Percentiles rank a stretch among this genome's conserved stretches.
These are phyloP conservation scores for Tolypocladium cylindrosporum DNA, from an alignment of 2,329 filamentous ascomycete genomes.

Conservation along the genomic window DNA sequence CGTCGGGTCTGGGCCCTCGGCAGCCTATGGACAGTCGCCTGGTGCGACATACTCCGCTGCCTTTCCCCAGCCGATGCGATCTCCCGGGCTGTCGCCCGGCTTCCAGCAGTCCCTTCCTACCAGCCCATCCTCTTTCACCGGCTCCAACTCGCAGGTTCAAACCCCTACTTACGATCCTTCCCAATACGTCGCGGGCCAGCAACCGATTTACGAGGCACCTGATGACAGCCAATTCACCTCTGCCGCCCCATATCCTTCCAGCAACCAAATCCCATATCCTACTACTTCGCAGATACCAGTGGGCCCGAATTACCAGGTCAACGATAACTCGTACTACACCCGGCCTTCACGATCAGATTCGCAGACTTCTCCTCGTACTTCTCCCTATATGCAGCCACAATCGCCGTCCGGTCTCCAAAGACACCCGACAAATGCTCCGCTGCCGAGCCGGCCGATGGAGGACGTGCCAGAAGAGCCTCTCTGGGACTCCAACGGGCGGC, in stretches of 20 bases:
- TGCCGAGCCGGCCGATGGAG: conserved; percentile 43
- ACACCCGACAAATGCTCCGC: conserved; percentile 49
- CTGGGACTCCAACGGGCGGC: conserved; percentile 28
- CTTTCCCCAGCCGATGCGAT: conserved; percentile 10
- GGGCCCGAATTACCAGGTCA: conserved; percentile 37
- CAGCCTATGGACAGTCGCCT: conserved; percentile 26
- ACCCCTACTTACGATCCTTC: conserved; percentile 26
- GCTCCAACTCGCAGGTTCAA: conserved; percentile 15
- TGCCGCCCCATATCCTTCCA: conserved; percentile 24
- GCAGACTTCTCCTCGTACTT: conserved; percentile 35
- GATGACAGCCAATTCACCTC: neutral
- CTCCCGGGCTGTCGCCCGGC: conserved; percentile 18
- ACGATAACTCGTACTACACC: conserved; percentile 35
- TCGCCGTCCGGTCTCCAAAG: conserved; percentile 38
- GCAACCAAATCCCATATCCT: conserved; percentile 38
- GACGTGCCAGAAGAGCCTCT: conserved; percentile 29
- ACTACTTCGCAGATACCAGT: conserved; percentile 41
- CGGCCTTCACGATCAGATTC: conserved; percentile 39
- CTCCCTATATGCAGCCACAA: conserved; percentile 30
- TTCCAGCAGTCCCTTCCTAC: conserved; percentile 30
- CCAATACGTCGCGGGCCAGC: conserved; percentile 17
- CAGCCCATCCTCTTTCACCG: conserved; percentile 20
- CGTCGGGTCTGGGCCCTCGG: conserved; percentile 22
- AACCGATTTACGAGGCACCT: conserved; percentile 15
- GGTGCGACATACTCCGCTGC: conserved; percentile 21